Conservation (phyloP, 2,329 filamentous ascomycete species). For the Rosellinia necatrix region DNA sequence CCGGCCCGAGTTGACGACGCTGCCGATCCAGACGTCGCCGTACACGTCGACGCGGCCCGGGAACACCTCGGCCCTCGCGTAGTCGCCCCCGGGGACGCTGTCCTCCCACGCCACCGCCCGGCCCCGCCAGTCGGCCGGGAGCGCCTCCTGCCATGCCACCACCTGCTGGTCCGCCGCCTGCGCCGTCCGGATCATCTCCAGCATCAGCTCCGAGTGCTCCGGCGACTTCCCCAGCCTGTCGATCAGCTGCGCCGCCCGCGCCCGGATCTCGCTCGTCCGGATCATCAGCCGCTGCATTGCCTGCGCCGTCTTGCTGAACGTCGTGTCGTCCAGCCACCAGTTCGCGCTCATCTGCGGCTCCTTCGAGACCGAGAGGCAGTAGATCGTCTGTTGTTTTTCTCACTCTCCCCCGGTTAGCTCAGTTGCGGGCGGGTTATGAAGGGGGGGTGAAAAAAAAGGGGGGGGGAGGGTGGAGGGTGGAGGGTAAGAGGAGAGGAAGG, state of each 20-base stretch:
- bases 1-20: conserved; percentile 60
- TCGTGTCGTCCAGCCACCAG: conserved; percentile 63
- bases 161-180: conserved; percentile 58
- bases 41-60: conserved; percentile 66
- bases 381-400: conserved; percentile 50
- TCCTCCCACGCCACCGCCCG: conserved; percentile 62
- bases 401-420: neutral
- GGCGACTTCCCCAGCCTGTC: conserved; percentile 50
- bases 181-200: conserved; percentile 56
- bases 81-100: conserved; percentile 56
- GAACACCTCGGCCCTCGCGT: conserved; percentile 58
- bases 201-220: conserved; percentile 56
- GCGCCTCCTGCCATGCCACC: conserved; percentile 53
- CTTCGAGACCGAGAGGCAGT: conserved; percentile 59
- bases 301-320: conserved; percentile 53
- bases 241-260: conserved; percentile 57
- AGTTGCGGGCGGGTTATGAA: neutral
- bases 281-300: conserved; percentile 58
- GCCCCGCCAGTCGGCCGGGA: conserved; percentile 57
- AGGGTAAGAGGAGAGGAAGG: too few relatives aligned
- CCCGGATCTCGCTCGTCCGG: conserved; percentile 59
- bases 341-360: conserved; percentile 58
- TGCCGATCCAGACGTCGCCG: conserved; percentile 62
- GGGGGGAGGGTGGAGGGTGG: neutral
- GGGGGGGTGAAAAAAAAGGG: neutral